phyloP scores from a whole-genome alignment of 108 stramenopile genomes.

The Stephanodiscus minutulus region DNA sequence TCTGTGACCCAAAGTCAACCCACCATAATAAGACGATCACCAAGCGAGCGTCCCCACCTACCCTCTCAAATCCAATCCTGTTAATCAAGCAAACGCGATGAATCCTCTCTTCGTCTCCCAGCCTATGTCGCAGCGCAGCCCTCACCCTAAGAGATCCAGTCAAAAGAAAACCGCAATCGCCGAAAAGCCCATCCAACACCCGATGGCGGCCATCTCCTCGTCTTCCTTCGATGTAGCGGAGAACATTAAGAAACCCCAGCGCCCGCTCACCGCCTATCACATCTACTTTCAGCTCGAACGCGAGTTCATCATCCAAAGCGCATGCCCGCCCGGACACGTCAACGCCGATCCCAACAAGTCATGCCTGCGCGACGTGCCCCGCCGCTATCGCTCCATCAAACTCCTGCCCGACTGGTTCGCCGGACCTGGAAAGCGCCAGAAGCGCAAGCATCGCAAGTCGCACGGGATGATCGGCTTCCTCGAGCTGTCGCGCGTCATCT shows the following conservation, averaged over 20 bases:
- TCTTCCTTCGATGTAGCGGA: not conserved
- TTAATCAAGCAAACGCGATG: not conserved
- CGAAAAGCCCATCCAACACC: not conserved
- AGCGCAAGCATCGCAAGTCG: conserved; percentile 57
- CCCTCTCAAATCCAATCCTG: too few species aligned
- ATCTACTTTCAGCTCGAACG: conserved; percentile 31
- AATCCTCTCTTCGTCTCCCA: not conserved
- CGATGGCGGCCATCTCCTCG: not conserved
- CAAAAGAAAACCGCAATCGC: not conserved
- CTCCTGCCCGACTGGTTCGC: conserved; percentile 25
- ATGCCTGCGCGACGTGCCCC: conserved; percentile 22
- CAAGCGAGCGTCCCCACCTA: too few species aligned
- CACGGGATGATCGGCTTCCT: conserved; percentile 76
- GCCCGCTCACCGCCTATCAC: conserved; percentile 37
- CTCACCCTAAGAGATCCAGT: not conserved
- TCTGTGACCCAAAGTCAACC: too few species aligned
- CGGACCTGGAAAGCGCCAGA: conserved; percentile 19
- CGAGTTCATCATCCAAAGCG: conserved; percentile 32
- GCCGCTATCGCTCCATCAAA: conserved; percentile 28
- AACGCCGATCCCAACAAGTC: conserved; percentile 12
- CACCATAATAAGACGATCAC: too few species aligned
- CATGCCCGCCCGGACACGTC: not conserved
- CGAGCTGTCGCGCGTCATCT: conserved; percentile 63
- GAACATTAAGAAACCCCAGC: conserved; percentile 13
- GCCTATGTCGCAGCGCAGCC: not conserved